phyloP scores from a whole-genome alignment of 306 rosid species.

The Sphenostylis stenocarpa region DNA sequence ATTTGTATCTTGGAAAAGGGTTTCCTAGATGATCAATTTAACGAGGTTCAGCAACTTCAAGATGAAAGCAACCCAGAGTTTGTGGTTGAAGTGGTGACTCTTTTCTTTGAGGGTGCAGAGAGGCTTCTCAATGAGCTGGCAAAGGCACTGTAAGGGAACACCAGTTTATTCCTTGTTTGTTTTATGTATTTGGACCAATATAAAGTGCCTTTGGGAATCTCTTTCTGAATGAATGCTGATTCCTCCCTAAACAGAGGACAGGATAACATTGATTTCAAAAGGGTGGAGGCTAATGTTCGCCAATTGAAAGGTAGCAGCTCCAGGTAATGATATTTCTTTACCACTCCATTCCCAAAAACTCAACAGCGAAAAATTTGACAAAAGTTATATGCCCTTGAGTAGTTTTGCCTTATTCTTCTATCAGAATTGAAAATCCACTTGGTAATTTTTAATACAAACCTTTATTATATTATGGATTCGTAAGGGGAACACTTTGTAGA shows the following conservation, averaged over 20 bases:
- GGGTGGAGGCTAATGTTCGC: slow-evolving; percentile 73
- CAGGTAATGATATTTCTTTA: slow-evolving; percentile 48
- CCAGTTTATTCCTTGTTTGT: neutral
- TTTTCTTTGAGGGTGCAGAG: slow-evolving; percentile 74
- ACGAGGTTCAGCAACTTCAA: slow-evolving; percentile 67
- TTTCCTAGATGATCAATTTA: slow-evolving; percentile 70
- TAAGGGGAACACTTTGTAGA: neutral
- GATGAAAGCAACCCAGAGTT: slow-evolving; percentile 86
- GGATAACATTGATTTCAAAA: slow-evolving; percentile 56
- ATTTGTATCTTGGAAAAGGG: slow-evolving; percentile 50
- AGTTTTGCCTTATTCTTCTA: neutral
- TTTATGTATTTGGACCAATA: neutral
- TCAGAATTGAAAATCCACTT: neutral
- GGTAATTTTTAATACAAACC: neutral
- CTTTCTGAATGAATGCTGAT: neutral
- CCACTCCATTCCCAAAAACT: neutral
- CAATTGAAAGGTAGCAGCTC: slow-evolving; percentile 95
- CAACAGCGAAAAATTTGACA: neutral
- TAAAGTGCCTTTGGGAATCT: neutral
- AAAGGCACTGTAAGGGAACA: slow-evolving; percentile 53
- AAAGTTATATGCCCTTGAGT: neutral
- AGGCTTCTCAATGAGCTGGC: slow-evolving; percentile 66
- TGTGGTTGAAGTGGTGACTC: slow-evolving; percentile 77
- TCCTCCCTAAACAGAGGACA: slow-evolving; percentile 47
- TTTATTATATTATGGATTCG: neutral